A percentile compares a stretch with the other conserved stretches of the same genome.
phyloP scores from a whole-genome alignment of 1,284 basidiomycete species.

The Microbotryomycetes sp. region DNA sequence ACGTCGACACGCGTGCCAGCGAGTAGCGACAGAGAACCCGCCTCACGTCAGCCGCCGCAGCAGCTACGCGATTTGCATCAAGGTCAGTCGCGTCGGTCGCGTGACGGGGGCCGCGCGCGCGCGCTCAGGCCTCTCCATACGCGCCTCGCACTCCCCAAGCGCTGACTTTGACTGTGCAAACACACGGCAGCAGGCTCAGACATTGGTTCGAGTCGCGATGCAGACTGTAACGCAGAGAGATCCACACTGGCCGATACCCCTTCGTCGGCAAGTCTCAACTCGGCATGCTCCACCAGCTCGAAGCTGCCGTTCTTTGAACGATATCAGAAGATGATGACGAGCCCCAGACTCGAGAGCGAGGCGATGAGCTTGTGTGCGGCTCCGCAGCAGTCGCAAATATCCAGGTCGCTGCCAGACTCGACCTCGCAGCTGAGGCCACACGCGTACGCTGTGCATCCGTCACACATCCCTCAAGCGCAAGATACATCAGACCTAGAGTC shows the following conservation, averaged over 20 bases:
- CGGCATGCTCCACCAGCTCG: neutral
- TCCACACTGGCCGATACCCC: neutral
- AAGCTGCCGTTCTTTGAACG: constrained; percentile 29
- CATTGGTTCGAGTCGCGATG: too few species aligned
- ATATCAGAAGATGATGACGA: constrained; percentile 18
- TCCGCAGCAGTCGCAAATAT: too few species aligned
- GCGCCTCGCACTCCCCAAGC: neutral
- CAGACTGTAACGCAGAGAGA: too few species aligned
- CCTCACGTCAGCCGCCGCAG: too few species aligned
- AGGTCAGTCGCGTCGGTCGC: neutral
- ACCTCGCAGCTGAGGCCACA: too few species aligned
- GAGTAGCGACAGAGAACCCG: too few species aligned
- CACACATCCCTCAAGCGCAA: neutral
- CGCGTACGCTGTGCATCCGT: neutral
- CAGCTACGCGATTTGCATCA: too few species aligned
- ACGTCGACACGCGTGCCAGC: too few species aligned
- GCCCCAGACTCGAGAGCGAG: neutral
- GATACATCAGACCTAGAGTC: neutral
- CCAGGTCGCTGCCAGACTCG: too few species aligned
- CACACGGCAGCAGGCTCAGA: too few species aligned
- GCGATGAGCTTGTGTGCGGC: too few species aligned
- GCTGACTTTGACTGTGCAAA: neutral
- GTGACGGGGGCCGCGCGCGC: neutral
- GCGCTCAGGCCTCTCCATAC: neutral
- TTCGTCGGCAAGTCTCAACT: neutral